Evolutionary conservation across 1,284 basidiomycete genomes (phyloP), one percentile per base, ranked within the genome.

Genomic region (Singerocomus rubriflavus): DNA sequence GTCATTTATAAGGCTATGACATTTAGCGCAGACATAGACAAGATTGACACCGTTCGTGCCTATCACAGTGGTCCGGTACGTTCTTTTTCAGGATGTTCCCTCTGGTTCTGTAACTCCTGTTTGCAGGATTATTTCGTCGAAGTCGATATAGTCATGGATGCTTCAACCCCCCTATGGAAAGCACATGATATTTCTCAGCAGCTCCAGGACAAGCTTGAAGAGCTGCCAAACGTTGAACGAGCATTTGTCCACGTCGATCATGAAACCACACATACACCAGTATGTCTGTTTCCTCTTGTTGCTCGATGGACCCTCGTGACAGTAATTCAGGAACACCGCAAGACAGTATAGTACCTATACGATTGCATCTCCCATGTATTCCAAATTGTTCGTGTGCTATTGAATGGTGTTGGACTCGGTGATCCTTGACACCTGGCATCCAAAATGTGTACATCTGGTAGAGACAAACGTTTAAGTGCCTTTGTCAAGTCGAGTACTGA

Each of bases 241-340:
- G 92, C 91, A 34, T 94, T 94, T 66, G 93, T 97, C 14, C 93
- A 97, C 64, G 91, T 96, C 47, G 93, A 97, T 70, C 88, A 97
- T 62, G 93, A 97, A 73, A 88, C 88, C 5, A 85, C 84, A 11
- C 93, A 97, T 72, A 66, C 77, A 25, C 89, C 89, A n/a, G 89
- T 87, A 61, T 48, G 82, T 71, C 32, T 50, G 13, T 38, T 14
- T 27, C 17, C n/a, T 37, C 16, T 31, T 21, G 21, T 14, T 50
- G 21, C 21, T 44, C 36, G 42, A 45, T 34, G 21, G 5, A 30
- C 27, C 43, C 40, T 46, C 16, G 5, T 34, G 30, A 45, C 37
- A 16, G 37, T 37, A 14, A 37, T 50, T 21, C 48, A 69, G 67
- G 67, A 69, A 53, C 67, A 69, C 39, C 70, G 67, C 42, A 69